Base-by-base conservation (phyloP, 768 basidiomycete species). In the Russula compacta region DNA sequence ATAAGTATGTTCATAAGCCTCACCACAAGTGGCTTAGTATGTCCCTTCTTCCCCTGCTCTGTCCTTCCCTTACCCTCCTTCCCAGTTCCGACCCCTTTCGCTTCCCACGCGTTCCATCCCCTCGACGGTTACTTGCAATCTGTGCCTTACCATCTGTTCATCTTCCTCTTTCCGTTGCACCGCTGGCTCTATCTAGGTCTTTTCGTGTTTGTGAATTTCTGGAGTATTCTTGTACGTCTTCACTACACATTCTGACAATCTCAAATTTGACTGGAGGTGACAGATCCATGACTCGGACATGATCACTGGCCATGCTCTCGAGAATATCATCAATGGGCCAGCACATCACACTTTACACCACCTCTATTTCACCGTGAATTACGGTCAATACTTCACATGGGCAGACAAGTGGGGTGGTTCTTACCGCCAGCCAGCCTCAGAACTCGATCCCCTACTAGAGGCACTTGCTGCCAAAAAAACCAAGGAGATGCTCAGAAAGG, bases 251-350 rank as follows among this genome's bases (percentile, higher is more conserved):
- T 14, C 11, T 36, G 36, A 7, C 32, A n/a, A n/a, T 36, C 24
- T 17, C 17, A 43, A 24, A 52, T n/a, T 47, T 52, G 21, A 61
- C 36, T 21, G 17, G 33, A 35, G 3, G 36, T 1, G 39, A 32
- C 69, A 93, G 92, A 99, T 99, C 67, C 95, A 99, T 71, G 97
- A 99, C 73, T 95, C 92, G 4, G 97, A 98, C 76, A 98, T 99
- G 95, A 84, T 98, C 69, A 91, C 92, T 33, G 95, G 89, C 3
- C 87, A 92, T 71, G 77, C 85, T 4, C 80, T 97, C 5, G 95
- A 98, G 75, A 85, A 79, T 61, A 74, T 89, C 71, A 94, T 99
- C 75, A 99, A 98, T 74, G 94, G 93, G n/a, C 95, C 97, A 2
- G 92, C 95, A 2, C 97, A 99, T 68, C 97, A 99, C 72, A 98